Base-by-base conservation (phyloP, 176 grass and related monocot species). In the Puccinellia tenuiflora region DNA sequence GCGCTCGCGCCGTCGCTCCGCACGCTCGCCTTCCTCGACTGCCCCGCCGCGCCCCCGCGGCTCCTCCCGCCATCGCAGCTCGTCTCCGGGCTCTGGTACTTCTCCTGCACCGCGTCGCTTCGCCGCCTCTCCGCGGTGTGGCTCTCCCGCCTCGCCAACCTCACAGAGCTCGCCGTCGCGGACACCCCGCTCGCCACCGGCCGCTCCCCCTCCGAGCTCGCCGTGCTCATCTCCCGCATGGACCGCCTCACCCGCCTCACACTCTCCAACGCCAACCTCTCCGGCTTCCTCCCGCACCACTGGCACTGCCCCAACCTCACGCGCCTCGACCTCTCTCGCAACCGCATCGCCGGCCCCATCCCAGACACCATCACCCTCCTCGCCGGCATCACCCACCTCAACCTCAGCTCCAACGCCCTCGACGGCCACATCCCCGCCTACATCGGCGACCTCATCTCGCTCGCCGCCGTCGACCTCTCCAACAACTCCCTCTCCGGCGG, bases 321-420 rank as follows among this genome's bases (percentile, higher is more conserved):
- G 18, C 91, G 79, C 74, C 93, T 96, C 50, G 91, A 99, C 71
- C 91, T 99, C 60, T 99, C 96, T 22, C 77, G 79, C 50, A 99
- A 99, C 89, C 87, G 33, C 73, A 94, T 99, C 85, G 34, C 79
- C n/a, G 93, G 93, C 29, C 18, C 83, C 45, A 57, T 99, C 22
- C 93, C 96, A 6, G 80, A 88, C 64, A 86, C 93, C 11, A 79
- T 99, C 76, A 94, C 89, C 28, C 82, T 92, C 53, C 86, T 99
- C 40, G 85, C 52, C 85, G 90, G 52, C 57, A 83, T 99, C 38
- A 73, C 85, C 48, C 82, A 83, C 59, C 60, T 99, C 62, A 90
- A 99, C 77, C 90, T 99, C 78, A 93, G 93, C 85, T 93, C 93
- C 59, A 99, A 99, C 70, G 70, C 65, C 2, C 91, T 99, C 87